These are phyloP conservation scores for Fusarium sp. DNA, from an alignment of 2,329 filamentous ascomycete species.

Conservation along the genomic window DNA sequence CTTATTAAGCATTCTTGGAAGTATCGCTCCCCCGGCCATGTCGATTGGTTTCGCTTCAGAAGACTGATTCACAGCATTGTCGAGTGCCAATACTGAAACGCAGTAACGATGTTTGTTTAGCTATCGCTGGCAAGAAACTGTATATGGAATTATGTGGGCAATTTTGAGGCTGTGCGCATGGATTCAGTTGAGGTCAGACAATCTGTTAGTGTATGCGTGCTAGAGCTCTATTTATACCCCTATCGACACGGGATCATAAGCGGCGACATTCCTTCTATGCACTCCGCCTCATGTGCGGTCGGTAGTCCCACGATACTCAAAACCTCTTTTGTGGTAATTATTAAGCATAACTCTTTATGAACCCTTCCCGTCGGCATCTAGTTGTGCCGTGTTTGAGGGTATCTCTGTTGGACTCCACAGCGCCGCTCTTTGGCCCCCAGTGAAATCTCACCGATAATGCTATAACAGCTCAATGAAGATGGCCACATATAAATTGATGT, in stretches of 20 bases:
- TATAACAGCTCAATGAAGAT: not conserved
- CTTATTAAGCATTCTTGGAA: fast-evolving
- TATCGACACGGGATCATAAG: not conserved
- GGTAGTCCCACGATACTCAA: fast-evolving
- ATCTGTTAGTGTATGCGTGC: no score
- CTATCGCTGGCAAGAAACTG: fast-evolving
- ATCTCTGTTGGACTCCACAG: no score
- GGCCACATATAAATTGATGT: not conserved
- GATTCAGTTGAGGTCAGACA: not conserved
- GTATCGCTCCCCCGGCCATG: fast-evolving
- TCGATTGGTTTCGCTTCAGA: not conserved
- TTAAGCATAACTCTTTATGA: not conserved
- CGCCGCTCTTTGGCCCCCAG: not conserved
- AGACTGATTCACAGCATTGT: no score
- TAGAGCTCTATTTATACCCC: not conserved
- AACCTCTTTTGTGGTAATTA: not conserved
- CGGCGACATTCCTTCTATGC: not conserved
- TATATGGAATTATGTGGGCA: fast-evolving
- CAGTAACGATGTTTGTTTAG: not conserved
- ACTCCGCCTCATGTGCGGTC: not conserved
- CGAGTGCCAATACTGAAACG: fast-evolving
- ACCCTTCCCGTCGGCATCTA: not conserved
- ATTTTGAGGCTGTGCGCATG: not conserved
- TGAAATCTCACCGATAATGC: not conserved
- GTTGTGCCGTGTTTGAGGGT: not conserved